phyloP scores from a whole-genome alignment of 2,329 filamentous ascomycete genomes.

The Fusarium sp. region DNA sequence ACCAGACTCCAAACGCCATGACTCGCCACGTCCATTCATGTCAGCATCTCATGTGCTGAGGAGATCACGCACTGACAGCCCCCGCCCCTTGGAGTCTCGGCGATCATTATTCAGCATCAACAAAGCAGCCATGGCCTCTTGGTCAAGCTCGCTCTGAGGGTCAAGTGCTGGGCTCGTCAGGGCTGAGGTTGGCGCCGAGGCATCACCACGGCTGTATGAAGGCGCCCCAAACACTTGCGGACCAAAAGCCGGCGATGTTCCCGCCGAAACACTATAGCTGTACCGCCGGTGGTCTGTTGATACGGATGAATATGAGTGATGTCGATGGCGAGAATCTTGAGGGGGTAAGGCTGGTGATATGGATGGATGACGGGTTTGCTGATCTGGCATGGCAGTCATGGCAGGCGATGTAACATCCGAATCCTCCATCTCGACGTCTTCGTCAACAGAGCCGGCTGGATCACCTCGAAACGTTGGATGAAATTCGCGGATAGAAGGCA shows the following conservation, averaged over 20 bases:
- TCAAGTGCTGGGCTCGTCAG: slow-evolving; percentile 69
- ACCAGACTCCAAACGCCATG: slow-evolving; percentile 15
- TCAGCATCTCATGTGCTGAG: slow-evolving; percentile 59
- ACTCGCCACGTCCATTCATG: not conserved
- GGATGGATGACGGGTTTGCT: slow-evolving; percentile 57
- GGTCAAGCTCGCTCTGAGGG: slow-evolving; percentile 70
- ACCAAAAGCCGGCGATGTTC: slow-evolving; percentile 69
- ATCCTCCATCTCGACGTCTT: slow-evolving; percentile 72
- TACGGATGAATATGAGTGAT: slow-evolving; percentile 67
- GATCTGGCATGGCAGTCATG: slow-evolving; percentile 50
- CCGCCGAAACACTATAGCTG: slow-evolving; percentile 61
- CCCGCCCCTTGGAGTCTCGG: slow-evolving; percentile 62
- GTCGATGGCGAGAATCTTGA: slow-evolving; percentile 57
- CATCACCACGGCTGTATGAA: slow-evolving; percentile 54
- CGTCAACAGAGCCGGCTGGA: slow-evolving; percentile 48
- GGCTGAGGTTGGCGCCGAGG: slow-evolving; percentile 61
- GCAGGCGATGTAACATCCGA: slow-evolving; percentile 63
- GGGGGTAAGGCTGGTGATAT: slow-evolving; percentile 64
- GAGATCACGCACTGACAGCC: slow-evolving; percentile 67
- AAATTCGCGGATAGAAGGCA: slow-evolving; percentile 54
- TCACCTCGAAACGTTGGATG: slow-evolving; percentile 56
- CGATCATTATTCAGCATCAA: slow-evolving; percentile 89
- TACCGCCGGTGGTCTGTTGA: slow-evolving; percentile 63
- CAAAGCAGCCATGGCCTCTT: slow-evolving; percentile 86
- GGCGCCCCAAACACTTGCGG: slow-evolving; percentile 54